Conservation (phyloP, 2,329 filamentous ascomycete species). For the Colletotrichum chrysophilum region DNA sequence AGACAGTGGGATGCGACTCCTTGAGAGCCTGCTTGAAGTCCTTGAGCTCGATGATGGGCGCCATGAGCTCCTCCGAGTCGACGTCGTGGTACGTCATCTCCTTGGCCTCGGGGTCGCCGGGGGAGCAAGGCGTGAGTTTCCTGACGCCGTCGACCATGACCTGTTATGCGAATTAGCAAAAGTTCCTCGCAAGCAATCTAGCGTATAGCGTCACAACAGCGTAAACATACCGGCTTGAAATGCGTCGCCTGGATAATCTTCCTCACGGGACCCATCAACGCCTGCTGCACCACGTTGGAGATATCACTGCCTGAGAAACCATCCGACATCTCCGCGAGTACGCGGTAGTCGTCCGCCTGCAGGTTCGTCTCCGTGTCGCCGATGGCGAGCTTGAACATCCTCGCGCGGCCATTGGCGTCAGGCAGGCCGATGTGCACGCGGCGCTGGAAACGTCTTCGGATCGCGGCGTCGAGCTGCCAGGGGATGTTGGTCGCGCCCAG, state of each 20-base stretch:
- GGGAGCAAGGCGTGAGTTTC: slow-evolving; percentile 89
- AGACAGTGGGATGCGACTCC: slow-evolving; percentile 87
- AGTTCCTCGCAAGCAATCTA: background rate
- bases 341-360: slow-evolving; percentile 76
- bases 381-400: slow-evolving; percentile 95
- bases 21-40: slow-evolving; percentile 95
- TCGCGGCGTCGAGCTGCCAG: slow-evolving; percentile 97
- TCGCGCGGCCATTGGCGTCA: slow-evolving; percentile 84
- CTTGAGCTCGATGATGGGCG: slow-evolving; percentile 85
- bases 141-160: slow-evolving; percentile 71
- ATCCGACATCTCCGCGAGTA: slow-evolving; percentile 81
- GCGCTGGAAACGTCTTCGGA: slow-evolving; percentile 93
- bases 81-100: slow-evolving; percentile 96
- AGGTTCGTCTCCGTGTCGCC: slow-evolving; percentile 90
- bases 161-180: slow-evolving; percentile 43
- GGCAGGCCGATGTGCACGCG: slow-evolving; percentile 95
- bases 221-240: slow-evolving; percentile 82
- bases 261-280: slow-evolving; percentile 94
- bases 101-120: slow-evolving; percentile 81
- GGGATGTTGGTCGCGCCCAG: slow-evolving; percentile 98
- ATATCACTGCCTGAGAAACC: slow-evolving; percentile 98
- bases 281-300: slow-evolving; percentile 91
- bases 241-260: slow-evolving; percentile 98
- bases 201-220: background rate
- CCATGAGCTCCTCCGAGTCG: slow-evolving; percentile 81